Base-by-base conservation (phyloP, 208 protist species). In the Leishmania lainsoni region DNA sequence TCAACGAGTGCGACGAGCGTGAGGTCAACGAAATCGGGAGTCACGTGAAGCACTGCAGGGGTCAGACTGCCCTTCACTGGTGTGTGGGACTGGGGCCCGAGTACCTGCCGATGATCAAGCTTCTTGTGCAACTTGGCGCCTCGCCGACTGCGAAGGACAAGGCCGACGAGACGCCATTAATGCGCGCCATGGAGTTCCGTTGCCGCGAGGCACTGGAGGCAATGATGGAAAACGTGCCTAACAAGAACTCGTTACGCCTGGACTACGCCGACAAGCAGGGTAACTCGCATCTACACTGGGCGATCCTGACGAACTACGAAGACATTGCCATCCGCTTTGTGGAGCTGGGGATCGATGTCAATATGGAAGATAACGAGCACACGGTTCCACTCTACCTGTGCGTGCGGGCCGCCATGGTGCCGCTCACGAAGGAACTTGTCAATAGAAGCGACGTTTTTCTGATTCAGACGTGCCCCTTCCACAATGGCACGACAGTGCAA, bases 1-100 rank as follows among this genome's bases (percentile, higher is more conserved):
- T n/a, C 54, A 95, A 96, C 81, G 90, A 97, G 58, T 90, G 87
- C 68, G 94, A 96, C 71, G 94, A 97, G 39, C 87, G 87, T n/a
- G 83, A 90, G 26, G 85, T 96, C 32, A 80, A 56, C 10, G 82
- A 93, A 66, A 87, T 96, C 29, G 90, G 89, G n/a, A 75, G 8
- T 16, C 88, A 92, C 79, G 73, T 92, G 59, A 90, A 92, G 73
- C 66, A 87, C 69, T 89, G 86, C 69, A 88, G 90, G 51, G 90
- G 90, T 0, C 91, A 94, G 81, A 94, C 90, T 5, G 85, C 92
- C 52, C 85, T 97, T 82, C 94, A 97, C 78, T 96, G 91, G 91
- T 94, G 91, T 69, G 90, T 97, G 5, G 93, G 87, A n/a, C 81
- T 96, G 5, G 91, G 93, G 17, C 77, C 81, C 5, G 82, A 88